Evolutionary conservation across 495 filamentous ascomycete genomes (phyloP).

Genomic region (Penicillium herquei): DNA sequence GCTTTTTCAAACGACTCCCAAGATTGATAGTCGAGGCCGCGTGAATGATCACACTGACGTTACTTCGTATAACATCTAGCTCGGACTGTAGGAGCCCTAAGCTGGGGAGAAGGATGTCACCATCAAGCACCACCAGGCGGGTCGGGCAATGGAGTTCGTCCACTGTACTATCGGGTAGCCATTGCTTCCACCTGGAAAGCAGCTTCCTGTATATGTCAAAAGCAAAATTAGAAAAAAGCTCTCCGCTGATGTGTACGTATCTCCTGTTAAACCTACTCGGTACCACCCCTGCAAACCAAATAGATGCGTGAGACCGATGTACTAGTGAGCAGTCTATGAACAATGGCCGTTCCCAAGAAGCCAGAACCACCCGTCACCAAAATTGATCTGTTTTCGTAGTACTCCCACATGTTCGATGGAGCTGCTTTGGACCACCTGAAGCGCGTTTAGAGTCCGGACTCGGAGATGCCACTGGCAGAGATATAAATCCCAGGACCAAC

Average conservation of each 20-base stretch:
- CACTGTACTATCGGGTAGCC: no score
- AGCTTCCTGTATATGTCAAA: conserved; percentile 1
- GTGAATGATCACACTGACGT: no score
- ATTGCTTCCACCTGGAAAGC: conserved; percentile 8
- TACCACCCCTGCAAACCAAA: conserved; percentile 16
- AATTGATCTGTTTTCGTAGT: conserved; percentile 10
- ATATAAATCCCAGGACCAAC: no score
- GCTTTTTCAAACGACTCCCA: not conserved
- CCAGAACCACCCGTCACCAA: conserved; percentile 20
- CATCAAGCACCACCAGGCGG: not conserved
- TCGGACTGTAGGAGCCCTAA: not conserved
- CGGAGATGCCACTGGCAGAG: no score
- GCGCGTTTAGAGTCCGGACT: no score
- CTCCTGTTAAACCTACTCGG: conserved; percentile 12
- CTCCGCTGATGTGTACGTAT: no score
- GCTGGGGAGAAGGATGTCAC: no score
- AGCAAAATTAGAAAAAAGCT: no score
- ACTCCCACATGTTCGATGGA: no score
- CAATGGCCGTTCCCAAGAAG: conserved; percentile 18
- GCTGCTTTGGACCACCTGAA: no score
- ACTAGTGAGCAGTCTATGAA: conserved; percentile 7
- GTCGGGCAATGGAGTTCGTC: no score
- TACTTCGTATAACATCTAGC: conserved; percentile 14
- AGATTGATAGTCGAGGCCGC: conserved; percentile 25
- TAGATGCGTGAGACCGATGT: conserved; percentile 6